Evolutionary conservation across 2,329 filamentous ascomycete genomes (phyloP), one percentile per base, ranked within the genome.

Genomic region (Cyclaneusma minus): DNA sequence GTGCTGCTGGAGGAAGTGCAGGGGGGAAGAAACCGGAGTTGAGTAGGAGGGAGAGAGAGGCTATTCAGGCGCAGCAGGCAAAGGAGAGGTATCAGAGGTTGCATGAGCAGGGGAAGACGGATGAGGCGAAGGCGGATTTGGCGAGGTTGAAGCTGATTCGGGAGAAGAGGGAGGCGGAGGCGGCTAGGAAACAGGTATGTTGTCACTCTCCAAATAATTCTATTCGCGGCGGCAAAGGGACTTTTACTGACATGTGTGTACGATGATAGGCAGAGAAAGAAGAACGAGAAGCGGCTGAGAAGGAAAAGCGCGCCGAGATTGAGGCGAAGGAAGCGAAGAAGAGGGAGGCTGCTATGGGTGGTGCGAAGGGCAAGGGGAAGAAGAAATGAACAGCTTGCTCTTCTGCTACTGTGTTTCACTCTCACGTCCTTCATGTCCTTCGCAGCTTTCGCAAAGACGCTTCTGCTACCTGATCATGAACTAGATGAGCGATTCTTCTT

Each of bases 81-180:
- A 85, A 84, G 51, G 85, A 93, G 60, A 68, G 74, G 39, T 94
- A 93, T 48, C 69, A 83, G 61, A 92, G 91, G 56, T 53, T 94
- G 42, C 87, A 94, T 45, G 81, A 84, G 30, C 79, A 84, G 47
- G 87, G 87, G 44, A 95, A 95, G 71, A 95, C 89, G 22, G 89
- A 98, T 34, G 81, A 94, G 62, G 85, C 87, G 24, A 78, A 82
- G 50, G 76, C 81, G 4, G 89, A 98, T 54, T 48, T 95, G 40
- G 87, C 83, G 32, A 69, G 89, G 29, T 56, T 98, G 44, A 72
- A 62, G 50, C 49, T 87, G 32, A 83, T 98, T 39, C 71, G 75
- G 24, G 82, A 93, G 63, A 78, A 83, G 58, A 70, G 89, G 36
- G 85, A 81, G 44, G 75, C 76, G 12, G 87, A 92, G 45, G 71